Conservation (phyloP, 257 asterid species). For the Craterostigma plantagineum region DNA sequence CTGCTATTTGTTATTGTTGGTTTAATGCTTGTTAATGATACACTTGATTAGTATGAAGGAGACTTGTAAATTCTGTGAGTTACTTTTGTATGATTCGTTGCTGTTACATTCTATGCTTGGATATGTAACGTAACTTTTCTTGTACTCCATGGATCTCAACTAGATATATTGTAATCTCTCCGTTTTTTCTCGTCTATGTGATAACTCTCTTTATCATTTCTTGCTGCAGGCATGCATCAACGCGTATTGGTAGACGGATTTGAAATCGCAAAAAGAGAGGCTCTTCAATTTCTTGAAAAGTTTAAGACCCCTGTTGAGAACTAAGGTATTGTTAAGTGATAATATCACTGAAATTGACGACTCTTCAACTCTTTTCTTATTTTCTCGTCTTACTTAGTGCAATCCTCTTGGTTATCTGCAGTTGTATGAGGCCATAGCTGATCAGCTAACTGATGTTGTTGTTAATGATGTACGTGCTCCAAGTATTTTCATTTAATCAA, state of each 20-base stretch:
- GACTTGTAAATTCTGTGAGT: too few species aligned
- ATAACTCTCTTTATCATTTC: too few species aligned
- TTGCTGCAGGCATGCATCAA: constrained; percentile 96
- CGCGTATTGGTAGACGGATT: constrained; percentile 95
- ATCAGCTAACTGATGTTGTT: constrained; percentile 77
- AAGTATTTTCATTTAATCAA: neutral
- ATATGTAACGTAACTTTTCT: too few species aligned
- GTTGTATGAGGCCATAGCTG: constrained; percentile 89
- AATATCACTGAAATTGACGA: constrained; percentile 5
- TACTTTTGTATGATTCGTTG: too few species aligned
- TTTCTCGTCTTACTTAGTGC: neutral
- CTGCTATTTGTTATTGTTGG: too few species aligned
- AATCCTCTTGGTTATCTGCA: constrained; percentile 18
- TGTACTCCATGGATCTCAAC: too few species aligned
- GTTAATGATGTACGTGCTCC: constrained; percentile 62
- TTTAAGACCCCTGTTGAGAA: constrained; percentile 87
- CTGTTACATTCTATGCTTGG: too few species aligned
- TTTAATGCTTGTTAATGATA: too few species aligned
- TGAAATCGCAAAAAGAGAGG: constrained; percentile 89
- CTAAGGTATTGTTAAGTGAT: constrained; percentile 46
- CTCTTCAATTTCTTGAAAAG: constrained; percentile 75
- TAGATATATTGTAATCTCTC: too few species aligned
- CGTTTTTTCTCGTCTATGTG: too few species aligned
- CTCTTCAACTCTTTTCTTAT: constrained; percentile 1
- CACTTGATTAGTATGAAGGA: too few species aligned